Conservation (phyloP, 306 rosid species). For the Betula pendula region DNA sequence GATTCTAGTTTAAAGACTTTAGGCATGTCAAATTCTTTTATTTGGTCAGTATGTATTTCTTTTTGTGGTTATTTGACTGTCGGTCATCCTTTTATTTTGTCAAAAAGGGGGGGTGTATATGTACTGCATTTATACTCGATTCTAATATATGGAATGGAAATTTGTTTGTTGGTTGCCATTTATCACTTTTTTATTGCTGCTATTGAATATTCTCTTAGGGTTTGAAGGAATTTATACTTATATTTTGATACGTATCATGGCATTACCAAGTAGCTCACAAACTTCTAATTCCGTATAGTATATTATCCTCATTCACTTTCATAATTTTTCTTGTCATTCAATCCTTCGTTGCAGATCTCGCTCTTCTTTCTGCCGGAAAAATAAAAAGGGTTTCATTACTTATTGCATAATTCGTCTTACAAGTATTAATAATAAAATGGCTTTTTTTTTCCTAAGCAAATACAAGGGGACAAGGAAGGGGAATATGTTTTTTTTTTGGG, state of each 20-base stretch:
- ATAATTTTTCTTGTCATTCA: too few species aligned
- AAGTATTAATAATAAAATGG: too few species aligned
- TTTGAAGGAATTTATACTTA: not conserved
- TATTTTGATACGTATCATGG: not conserved
- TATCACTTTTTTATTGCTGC: not conserved
- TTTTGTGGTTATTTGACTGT: constrained; percentile 29
- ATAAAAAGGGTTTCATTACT: too few species aligned
- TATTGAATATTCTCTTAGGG: not conserved
- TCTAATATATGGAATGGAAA: constrained; percentile 54
- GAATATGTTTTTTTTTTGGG: too few species aligned
- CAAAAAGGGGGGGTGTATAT: constrained; percentile 57
- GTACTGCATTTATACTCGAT: constrained; percentile 58
- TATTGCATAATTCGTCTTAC: too few species aligned
- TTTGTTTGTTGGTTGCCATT: constrained; percentile 51
- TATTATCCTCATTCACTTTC: too few species aligned
- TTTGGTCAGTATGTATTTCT: constrained; percentile 54
- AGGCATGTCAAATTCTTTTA: constrained; percentile 67
- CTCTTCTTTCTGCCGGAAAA: not conserved
- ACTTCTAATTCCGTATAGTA: too few species aligned
- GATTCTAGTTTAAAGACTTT: constrained; percentile 49
- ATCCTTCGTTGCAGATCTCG: not conserved
- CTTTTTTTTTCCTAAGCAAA: too few species aligned
- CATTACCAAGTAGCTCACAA: not conserved
- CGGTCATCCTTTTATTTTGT: constrained; percentile 41
- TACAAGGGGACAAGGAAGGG: too few species aligned